Percentiles rank a stretch among this genome's conserved stretches.
Evolutionary conservation across 352 stramenopile genomes (phyloP).

Genomic region (Phytophthora multivora): DNA sequence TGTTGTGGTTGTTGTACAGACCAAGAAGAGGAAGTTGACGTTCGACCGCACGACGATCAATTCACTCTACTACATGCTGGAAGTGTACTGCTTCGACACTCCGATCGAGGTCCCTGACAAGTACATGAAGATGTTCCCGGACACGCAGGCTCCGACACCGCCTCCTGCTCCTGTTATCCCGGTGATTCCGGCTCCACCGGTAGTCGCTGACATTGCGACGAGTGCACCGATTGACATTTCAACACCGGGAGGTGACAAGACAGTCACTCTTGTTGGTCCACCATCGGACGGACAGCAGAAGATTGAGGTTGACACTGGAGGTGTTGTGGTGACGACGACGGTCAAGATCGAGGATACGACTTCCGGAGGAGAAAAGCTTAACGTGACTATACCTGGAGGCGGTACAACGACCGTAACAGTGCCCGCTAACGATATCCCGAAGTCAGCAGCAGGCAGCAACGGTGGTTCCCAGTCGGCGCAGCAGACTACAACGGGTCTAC

Average conservation of each 20-base stretch:
- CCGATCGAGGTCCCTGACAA: slow-evolving; percentile 37
- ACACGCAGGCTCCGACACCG: slow-evolving; percentile 3
- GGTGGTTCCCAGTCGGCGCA: too few relatives aligned
- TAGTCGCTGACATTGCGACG: background rate
- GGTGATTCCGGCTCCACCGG: background rate
- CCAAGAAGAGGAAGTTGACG: slow-evolving; percentile 31
- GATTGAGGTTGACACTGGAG: slow-evolving; percentile 7
- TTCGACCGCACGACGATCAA: slow-evolving; percentile 35
- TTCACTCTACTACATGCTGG: slow-evolving; percentile 43
- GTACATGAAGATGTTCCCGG: slow-evolving; percentile 37
- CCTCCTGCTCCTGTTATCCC: slow-evolving; percentile 1
- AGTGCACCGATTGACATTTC: slow-evolving; percentile 10
- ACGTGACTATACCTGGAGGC: slow-evolving; percentile 13
- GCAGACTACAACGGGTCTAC: too few relatives aligned
- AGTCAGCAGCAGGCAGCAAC: too few relatives aligned
- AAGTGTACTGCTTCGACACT: slow-evolving; percentile 41
- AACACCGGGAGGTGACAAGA: slow-evolving; percentile 4
- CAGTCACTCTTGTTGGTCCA: slow-evolving; percentile 4
- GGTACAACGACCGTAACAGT: slow-evolving; percentile 9
- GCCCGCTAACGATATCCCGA: slow-evolving; percentile 1
- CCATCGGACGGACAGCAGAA: slow-evolving; percentile 1
- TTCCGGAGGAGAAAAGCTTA: slow-evolving; percentile 6
- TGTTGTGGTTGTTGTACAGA: slow-evolving; percentile 20
- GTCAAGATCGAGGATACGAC: background rate
- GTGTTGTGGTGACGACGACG: slow-evolving; percentile 1